Evolutionary conservation across 371 early-diverging fungal genomes (phyloP).

Genomic region (Rhizopus arrhizus): DNA sequence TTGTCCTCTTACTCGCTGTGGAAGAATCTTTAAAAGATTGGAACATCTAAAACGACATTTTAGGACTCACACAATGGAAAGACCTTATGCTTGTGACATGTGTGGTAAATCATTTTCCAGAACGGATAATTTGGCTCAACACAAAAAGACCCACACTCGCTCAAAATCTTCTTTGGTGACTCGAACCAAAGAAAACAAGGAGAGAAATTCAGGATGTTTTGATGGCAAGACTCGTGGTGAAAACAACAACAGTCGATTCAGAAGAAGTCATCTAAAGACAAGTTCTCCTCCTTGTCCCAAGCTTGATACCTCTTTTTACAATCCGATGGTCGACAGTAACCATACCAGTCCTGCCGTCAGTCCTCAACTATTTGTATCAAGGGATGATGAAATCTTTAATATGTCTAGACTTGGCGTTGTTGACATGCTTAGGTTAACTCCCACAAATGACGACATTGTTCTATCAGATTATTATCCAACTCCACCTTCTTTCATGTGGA

Average conservation of each 20-base stretch:
- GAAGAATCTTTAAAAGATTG: conserved; percentile 66
- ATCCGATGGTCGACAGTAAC: background rate
- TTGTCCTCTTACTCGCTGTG: conserved; percentile 52
- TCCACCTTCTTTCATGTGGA: conserved; percentile 1
- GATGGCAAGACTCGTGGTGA: background rate
- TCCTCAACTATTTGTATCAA: conserved; percentile 1
- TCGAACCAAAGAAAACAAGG: conserved; percentile 3
- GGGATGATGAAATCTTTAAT: background rate
- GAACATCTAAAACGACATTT: conserved; percentile 86
- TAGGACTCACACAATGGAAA: conserved; percentile 78
- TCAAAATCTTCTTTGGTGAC: conserved; percentile 6
- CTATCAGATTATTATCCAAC: background rate
- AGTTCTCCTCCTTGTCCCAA: background rate
- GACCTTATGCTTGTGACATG: conserved; percentile 70
- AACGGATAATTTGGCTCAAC: conserved; percentile 82
- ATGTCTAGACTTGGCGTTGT: background rate
- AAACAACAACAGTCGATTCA: background rate
- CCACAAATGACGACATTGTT: background rate
- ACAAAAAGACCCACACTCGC: conserved; percentile 75
- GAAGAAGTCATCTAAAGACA: background rate
- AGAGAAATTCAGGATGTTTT: background rate
- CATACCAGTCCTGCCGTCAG: background rate
- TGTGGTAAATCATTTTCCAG: conserved; percentile 85
- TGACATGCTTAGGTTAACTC: background rate
- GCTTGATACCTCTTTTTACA: background rate